phyloP scores from a whole-genome alignment of 768 basidiomycete species.

The Mycena venus region DNA sequence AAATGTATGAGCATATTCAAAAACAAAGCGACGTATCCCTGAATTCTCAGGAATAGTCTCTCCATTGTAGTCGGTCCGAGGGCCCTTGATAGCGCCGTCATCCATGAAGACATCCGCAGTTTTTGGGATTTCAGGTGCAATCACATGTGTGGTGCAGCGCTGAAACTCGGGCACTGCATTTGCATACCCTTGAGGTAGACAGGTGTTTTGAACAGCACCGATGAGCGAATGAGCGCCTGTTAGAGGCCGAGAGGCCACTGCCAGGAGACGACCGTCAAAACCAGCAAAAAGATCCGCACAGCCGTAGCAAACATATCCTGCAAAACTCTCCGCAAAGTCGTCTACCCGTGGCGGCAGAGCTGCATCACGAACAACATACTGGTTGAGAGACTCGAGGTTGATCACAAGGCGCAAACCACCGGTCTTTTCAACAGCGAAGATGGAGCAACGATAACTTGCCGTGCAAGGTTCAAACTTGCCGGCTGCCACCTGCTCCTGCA shows the following conservation, averaged over 20 bases:
- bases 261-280: constrained; percentile 37
- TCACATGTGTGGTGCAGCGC: constrained; percentile 24
- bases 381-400: constrained; percentile 49
- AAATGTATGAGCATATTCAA: constrained; percentile 2
- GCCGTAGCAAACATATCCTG: constrained; percentile 37
- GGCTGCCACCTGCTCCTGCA: constrained; percentile 31
- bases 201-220: background rate
- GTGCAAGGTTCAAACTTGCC: constrained; percentile 40
- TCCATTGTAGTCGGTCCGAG: constrained; percentile 24
- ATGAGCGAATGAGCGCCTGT: background rate
- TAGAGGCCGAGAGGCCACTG: background rate
- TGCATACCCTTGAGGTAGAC: background rate
- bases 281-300: constrained; percentile 46
- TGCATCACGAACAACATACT: constrained; percentile 42
- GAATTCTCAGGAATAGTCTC: constrained; percentile 8
- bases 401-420: constrained; percentile 45
- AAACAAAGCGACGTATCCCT: constrained; percentile 2
- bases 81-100: constrained; percentile 35
- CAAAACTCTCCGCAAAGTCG: constrained; percentile 42
- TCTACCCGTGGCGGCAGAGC: constrained; percentile 39
- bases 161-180: constrained; percentile 45
- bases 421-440: constrained; percentile 42
- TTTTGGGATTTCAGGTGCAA: constrained; percentile 30
- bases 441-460: constrained; percentile 37
- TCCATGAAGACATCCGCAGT: constrained; percentile 36